Conservation (phyloP, 2,329 filamentous ascomycete species). For the Talaromyces albobiverticillius region DNA sequence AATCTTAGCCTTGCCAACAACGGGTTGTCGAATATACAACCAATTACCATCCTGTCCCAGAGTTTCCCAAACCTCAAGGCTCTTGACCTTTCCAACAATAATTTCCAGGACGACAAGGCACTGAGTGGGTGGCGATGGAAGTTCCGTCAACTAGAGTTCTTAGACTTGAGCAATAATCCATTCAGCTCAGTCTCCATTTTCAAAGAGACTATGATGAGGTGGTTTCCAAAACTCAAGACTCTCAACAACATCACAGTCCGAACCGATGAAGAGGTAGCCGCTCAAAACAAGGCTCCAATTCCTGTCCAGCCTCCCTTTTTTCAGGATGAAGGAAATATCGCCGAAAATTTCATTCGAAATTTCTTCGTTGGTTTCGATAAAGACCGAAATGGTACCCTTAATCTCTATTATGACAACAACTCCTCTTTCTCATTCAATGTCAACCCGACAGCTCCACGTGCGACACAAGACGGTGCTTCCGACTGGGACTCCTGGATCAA, state of each 20-base stretch:
- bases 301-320: conserved; percentile 66
- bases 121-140: conserved; percentile 75
- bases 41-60: conserved; percentile 71
- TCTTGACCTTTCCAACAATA: conserved; percentile 83
- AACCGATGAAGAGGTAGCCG: conserved; percentile 66
- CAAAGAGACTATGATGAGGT: conserved; percentile 67
- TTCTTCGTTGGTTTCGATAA: conserved; percentile 74
- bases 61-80: conserved; percentile 85
- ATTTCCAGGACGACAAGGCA: conserved; percentile 64
- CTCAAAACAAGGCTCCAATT: conserved; percentile 57
- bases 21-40: conserved; percentile 66
- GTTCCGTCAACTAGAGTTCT: conserved; percentile 74
- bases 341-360: conserved; percentile 70
- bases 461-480: conserved; percentile 44
- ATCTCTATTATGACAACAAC: conserved; percentile 69
- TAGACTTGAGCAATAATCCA: conserved; percentile 76
- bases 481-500: conserved; percentile 72
- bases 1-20: conserved; percentile 83
- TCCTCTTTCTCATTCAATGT: conserved; percentile 75
- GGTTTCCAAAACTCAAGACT: conserved; percentile 77
- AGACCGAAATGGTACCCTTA: conserved; percentile 62
- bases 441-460: conserved; percentile 59
- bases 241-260: conserved; percentile 74
- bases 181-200: conserved; percentile 63
- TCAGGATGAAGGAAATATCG: conserved; percentile 69